Percentiles rank a stretch among this genome's conserved stretches.
Evolutionary conservation across 225 moss, liverwort and hornwort species (phyloP).

Genomic region (Pseudisothecium myosuroides): DNA sequence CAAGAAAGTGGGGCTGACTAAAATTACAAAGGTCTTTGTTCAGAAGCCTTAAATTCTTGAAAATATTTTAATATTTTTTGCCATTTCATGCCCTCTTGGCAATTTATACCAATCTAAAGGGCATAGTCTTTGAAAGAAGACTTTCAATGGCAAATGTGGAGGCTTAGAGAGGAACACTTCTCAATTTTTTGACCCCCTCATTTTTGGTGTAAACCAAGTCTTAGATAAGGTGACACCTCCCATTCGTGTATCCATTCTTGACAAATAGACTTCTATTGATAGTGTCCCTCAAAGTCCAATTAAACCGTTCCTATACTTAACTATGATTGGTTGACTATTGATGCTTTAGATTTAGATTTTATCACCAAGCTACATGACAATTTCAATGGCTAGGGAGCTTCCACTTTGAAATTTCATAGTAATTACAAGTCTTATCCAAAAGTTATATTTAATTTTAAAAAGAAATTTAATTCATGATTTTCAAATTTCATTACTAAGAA

Average conservation of each 20-base stretch:
- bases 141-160: background rate
- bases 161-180: rapidly evolving
- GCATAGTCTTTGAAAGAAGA: background rate
- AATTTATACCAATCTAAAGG: background rate
- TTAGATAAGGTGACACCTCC: background rate
- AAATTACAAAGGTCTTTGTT: rapidly evolving
- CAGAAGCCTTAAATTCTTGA: background rate
- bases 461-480: too few species aligned
- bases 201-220: too few species aligned
- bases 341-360: too few species aligned
- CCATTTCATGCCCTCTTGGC: background rate
- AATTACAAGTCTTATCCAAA: too few species aligned
- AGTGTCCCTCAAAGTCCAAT: too few species aligned
- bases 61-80: background rate
- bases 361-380: too few species aligned
- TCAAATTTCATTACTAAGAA: background rate
- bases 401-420: too few species aligned
- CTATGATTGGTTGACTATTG: rapidly evolving
- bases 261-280: too few species aligned
- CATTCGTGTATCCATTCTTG: rapidly evolving
- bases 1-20: rapidly evolving
- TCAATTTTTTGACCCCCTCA: background rate
- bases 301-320: too few species aligned
- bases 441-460: too few species aligned
- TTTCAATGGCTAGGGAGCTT: too few species aligned